phyloP scores from a whole-genome alignment of 768 basidiomycete genomes.

The Leccinum sublutescens region DNA sequence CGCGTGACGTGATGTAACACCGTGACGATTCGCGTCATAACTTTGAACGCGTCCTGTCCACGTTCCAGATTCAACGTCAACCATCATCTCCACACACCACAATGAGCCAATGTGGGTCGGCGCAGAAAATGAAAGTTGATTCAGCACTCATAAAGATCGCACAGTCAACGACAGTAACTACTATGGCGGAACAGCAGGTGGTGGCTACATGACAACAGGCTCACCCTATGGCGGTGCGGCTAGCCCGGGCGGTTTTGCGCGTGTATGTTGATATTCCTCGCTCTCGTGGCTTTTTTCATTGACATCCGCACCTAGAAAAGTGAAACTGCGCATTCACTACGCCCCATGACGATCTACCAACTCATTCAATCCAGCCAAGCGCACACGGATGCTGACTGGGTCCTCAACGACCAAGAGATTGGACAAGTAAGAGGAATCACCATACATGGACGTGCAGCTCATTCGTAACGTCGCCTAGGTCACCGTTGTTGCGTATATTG shows the following conservation, averaged over 20 bases:
- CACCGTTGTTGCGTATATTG: conserved; percentile 71
- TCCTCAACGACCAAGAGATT: conserved; percentile 74
- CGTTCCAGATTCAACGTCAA: conserved; percentile 2
- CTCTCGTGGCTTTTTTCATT: not conserved
- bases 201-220: conserved; percentile 57
- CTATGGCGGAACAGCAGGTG: conserved; percentile 43
- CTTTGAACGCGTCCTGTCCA: conserved; percentile 17
- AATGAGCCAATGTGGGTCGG: conserved; percentile 46
- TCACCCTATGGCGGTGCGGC: conserved; percentile 56
- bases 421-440: conserved; percentile 57
- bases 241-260: conserved; percentile 55
- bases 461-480: conserved; percentile 42
- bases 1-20: conserved; percentile 15
- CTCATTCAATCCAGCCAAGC: conserved; percentile 74
- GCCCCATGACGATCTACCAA: conserved; percentile 80
- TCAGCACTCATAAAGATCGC: conserved; percentile 6
- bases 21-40: conserved; percentile 30
- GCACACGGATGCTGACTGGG: conserved; percentile 88
- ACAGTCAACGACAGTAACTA: conserved; percentile 40
- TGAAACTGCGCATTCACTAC: conserved; percentile 46
- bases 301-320: conserved; percentile 29
- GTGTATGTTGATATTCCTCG: conserved; percentile 32
- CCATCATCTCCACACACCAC: conserved; percentile 2
- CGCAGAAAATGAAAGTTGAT: not conserved
- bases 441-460: not conserved